Evolutionary conservation across 148 eudicot species (phyloP).

Genomic region (Vaccinium myrtillus): DNA sequence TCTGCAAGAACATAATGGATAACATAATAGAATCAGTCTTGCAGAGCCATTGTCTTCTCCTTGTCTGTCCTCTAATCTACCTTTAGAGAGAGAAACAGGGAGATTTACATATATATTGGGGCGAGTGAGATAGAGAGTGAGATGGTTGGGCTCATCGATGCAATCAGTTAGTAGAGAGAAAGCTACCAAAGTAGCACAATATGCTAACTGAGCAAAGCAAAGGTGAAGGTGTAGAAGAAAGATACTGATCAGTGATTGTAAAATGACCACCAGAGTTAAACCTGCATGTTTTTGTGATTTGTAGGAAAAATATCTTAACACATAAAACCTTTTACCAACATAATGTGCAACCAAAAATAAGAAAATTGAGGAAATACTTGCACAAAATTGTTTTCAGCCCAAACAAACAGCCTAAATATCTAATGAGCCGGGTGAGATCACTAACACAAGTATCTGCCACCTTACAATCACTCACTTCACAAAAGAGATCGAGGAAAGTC

Average conservation of each 20-base stretch:
- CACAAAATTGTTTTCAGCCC: neutral
- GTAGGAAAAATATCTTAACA: neutral
- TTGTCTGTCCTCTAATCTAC: neutral
- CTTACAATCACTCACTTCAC: neutral
- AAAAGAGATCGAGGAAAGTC: neutral
- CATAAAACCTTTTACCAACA: neutral
- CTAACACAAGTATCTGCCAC: neutral
- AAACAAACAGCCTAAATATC: conserved; percentile 17
- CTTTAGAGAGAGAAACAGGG: neutral
- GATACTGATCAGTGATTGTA: neutral
- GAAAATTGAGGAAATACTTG: neutral
- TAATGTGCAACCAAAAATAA: neutral
- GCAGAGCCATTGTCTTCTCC: neutral
- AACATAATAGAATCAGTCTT: neutral
- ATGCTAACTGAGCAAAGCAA: neutral
- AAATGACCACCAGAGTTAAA: neutral
- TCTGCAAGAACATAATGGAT: neutral
- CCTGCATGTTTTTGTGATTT: neutral
- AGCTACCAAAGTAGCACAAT: neutral
- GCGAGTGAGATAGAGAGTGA: neutral
- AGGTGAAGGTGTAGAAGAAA: neutral
- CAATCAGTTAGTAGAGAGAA: neutral
- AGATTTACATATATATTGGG: neutral
- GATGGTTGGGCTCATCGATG: neutral
- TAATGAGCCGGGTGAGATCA: neutral